Base-by-base conservation (phyloP, 2,329 filamentous ascomycete genomes). In the Colletotrichum lini region DNA sequence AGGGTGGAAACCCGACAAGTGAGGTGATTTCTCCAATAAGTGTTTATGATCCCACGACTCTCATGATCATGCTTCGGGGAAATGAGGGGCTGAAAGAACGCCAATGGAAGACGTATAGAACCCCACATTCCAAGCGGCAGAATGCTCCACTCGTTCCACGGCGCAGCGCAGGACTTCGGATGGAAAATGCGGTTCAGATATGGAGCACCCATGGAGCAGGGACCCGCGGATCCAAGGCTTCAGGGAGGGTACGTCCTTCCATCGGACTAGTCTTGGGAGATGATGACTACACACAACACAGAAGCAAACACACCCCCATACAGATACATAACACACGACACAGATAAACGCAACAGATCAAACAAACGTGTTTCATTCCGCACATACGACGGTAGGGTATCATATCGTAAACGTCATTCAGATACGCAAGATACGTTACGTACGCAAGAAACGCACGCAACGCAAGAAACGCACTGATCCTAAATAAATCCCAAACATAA, bases 331-430 rank as follows among this genome's bases (percentile, higher is more conserved):
- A 53, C 3, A 68, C 64, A 72, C 67, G 60, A 13, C 73, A 76
- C 67, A 72, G 35, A 72, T 64, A 63, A 40, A 73, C 60, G 73
- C 59, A 73, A 76, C 75, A 73, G 67, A 75, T 73, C 73, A 75
- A 75, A 62, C 40, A 70, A 54, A 73, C 65, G 53, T 72, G 67
- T 72, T 49, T 71, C 53, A 72, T 70, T 67, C 63, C 62, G 59
- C 68, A 68, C 52, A 54, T 40, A 59, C 58, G 45, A 64, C 69
- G 69, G 59, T 49, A 35, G 68, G 69, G 69, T 71, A 71, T 71
- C 69, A 71, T 64, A 71, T 71, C 58, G 69, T 71, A 67, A 64
- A 64, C 53, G 58, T 49, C 58, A 59, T 71, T 26, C 65, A 71
- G 65, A 53, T 71, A 56, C 58, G 69, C 38, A 59, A 45, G 15